These are phyloP conservation scores for Puccinia sorghi DNA, from an alignment of 1,284 basidiomycete species.

Conservation along the genomic window DNA sequence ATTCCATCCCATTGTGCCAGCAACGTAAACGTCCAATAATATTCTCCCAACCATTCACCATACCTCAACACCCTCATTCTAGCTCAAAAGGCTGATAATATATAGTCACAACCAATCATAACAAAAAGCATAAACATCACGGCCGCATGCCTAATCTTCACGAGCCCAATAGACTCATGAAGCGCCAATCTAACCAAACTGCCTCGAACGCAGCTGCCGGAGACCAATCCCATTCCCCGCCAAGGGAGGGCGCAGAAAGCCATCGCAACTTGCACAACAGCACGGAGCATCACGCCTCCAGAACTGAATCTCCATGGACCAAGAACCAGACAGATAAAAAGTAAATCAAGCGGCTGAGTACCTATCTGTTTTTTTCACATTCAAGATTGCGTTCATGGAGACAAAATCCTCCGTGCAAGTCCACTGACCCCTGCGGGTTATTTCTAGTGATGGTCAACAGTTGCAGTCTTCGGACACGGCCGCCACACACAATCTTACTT, in stretches of 20 bases:
- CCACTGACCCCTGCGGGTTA: slow-evolving; percentile 2
- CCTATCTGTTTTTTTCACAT: background rate
- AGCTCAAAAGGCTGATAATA: background rate
- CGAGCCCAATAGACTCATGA: background rate
- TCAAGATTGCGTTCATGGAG: background rate
- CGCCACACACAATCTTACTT: background rate
- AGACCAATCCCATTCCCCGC: background rate
- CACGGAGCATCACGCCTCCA: slow-evolving; percentile 11
- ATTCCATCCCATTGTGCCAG: slow-evolving; percentile 3
- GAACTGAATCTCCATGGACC: background rate
- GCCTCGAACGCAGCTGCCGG: background rate
- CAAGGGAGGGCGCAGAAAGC: slow-evolving; percentile 1
- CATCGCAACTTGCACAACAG: background rate
- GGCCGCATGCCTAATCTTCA: background rate
- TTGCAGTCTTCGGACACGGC: background rate
- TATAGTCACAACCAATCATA: background rate
- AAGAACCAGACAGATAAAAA: slow-evolving; percentile 10
- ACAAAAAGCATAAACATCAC: background rate
- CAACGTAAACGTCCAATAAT: background rate
- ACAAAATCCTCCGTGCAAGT: background rate
- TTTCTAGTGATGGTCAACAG: slow-evolving; percentile 8
- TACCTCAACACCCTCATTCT: background rate
- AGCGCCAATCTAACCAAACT: slow-evolving; percentile 4
- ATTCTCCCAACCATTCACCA: background rate
- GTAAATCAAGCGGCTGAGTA: slow-evolving; percentile 12